phyloP scores from a whole-genome alignment of 2,329 filamentous ascomycete species.

The Chaetothyriales sp. region DNA sequence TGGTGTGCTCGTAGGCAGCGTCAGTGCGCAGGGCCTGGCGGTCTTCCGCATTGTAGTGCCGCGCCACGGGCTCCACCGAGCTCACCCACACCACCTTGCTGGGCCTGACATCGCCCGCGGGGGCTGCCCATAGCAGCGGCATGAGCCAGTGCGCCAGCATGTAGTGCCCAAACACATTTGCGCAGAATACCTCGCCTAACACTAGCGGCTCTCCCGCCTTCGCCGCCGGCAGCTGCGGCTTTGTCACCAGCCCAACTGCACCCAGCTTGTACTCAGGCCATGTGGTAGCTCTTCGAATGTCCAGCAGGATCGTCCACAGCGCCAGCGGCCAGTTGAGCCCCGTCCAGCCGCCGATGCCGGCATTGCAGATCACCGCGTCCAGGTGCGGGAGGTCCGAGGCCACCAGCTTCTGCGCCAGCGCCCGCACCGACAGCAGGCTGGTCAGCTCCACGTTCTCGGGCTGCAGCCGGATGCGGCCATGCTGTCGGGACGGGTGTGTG shows the following conservation, averaged over 20 bases:
- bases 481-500: conserved; percentile 34
- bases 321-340: conserved; percentile 57
- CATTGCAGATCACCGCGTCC: conserved; percentile 70
- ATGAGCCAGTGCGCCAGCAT: conserved; percentile 67
- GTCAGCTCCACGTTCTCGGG: conserved; percentile 45
- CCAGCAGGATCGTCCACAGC: conserved; percentile 41
- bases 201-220: conserved; percentile 10
- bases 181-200: conserved; percentile 71
- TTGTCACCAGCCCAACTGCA: conserved; percentile 38
- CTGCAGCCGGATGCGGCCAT: conserved; percentile 30
- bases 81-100: conserved; percentile 76
- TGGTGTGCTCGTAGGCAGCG: conserved; percentile 68
- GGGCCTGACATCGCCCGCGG: conserved; percentile 26
- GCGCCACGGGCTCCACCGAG: conserved; percentile 54
- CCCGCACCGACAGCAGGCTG: conserved; percentile 39
- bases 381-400: conserved; percentile 46
- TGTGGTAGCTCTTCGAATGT: conserved; percentile 53
- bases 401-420: conserved; percentile 36
- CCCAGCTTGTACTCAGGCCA: conserved; percentile 66
- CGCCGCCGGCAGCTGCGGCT: conserved; percentile 32
- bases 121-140: conserved; percentile 48
- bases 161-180: conserved; percentile 94
- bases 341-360: conserved; percentile 73
- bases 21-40: conserved; percentile 53
- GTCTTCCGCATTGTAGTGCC: conserved; percentile 50